Base-by-base conservation (phyloP, 164 flowering plant species). In the Magnolia officinalis region DNA sequence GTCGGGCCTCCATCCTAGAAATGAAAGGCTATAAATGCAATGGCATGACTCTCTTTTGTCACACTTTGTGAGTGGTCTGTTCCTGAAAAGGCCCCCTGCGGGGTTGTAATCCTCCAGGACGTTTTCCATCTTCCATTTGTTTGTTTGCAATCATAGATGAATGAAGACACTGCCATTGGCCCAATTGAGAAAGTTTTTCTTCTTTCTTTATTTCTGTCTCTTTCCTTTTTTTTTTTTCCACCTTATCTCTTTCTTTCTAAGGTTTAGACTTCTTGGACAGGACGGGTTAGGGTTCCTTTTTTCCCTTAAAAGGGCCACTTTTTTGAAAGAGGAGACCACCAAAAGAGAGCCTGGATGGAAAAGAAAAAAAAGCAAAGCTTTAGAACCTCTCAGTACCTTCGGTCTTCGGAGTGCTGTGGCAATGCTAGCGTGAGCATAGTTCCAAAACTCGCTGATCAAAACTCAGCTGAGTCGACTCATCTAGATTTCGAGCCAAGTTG, bases 111-210 rank as follows among this genome's bases (percentile, higher is more conserved):
- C 61, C 61, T 55, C 61, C 10, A 9, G 16, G 18, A 14, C 3
- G 16, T 16, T 11, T 37, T 37, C 26, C 16, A 21, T 23, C 14
- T 65, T 37, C 3, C 68, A 8, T 65, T 5, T 59, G 63, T 24
- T 68, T 68, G 51, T 16, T 14, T 31, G 45, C 71, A 68, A 68
- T 68, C 50, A 68, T 37, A 68, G 18, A 68, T 68, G n/a, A 19
- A 13, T 37, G 71, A 68, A 8, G 31, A 37, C 49, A 68, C 31
- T 68, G 50, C 50, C 51, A 16, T 13, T 68, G 50, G 37, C 6
- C 50, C 71, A 18, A 29, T 13, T 37, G 50, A 68, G 8, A 68
- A 26, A 18, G 8, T n/a, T 68, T 14, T 29, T 9, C 31, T 67
- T 31, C 31, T 1, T 13, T 16, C 9, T 8, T 24, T 29, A 18